Percentiles rank a stretch among this genome's conserved stretches.
phyloP scores from a whole-genome alignment of 169 alveolate genomes.

The Plasmodium fragile region DNA sequence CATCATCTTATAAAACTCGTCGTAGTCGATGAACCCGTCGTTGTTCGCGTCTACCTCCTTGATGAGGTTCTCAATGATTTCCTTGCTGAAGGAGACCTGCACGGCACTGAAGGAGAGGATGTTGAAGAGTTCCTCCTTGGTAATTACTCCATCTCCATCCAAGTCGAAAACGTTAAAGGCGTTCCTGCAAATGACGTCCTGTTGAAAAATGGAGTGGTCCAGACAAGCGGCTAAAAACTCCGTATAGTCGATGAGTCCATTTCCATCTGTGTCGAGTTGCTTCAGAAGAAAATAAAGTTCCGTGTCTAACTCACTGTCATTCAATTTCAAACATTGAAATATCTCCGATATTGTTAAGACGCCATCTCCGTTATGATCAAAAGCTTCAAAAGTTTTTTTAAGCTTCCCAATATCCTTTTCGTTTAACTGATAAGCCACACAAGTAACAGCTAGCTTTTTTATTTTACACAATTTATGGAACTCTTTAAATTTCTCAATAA shows the following conservation, averaged over 20 bases:
- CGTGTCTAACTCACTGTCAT: slow-evolving; percentile 80
- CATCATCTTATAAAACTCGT: slow-evolving; percentile 85
- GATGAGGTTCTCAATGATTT: slow-evolving; percentile 67
- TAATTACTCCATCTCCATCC: slow-evolving; percentile 92
- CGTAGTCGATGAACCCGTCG: slow-evolving; percentile 84
- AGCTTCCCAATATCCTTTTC: slow-evolving; percentile 92
- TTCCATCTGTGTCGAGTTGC: slow-evolving; percentile 92
- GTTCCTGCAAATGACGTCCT: slow-evolving; percentile 90
- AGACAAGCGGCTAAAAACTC: slow-evolving; percentile 96
- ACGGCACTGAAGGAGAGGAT: slow-evolving; percentile 46
- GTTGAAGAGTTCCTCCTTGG: slow-evolving; percentile 86
- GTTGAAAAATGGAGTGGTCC: slow-evolving; percentile 89
- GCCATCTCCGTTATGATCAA: slow-evolving; percentile 95
- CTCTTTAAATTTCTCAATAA: slow-evolving; percentile 89
- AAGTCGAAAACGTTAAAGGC: slow-evolving; percentile 94
- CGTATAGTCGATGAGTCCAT: slow-evolving; percentile 94
- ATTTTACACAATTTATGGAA: slow-evolving; percentile 91
- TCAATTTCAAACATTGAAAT: slow-evolving; percentile 79
- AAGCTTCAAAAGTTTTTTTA: slow-evolving; percentile 90
- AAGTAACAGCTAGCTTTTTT: slow-evolving; percentile 94
- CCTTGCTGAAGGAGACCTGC: slow-evolving; percentile 72
- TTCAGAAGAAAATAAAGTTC: slow-evolving; percentile 83
- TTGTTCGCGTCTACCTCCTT: slow-evolving; percentile 83
- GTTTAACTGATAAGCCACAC: slow-evolving; percentile 93
- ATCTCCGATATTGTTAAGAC: slow-evolving; percentile 85